Evolutionary conservation across 768 basidiomycete species (phyloP).

Genomic region (Suillus discolor): DNA sequence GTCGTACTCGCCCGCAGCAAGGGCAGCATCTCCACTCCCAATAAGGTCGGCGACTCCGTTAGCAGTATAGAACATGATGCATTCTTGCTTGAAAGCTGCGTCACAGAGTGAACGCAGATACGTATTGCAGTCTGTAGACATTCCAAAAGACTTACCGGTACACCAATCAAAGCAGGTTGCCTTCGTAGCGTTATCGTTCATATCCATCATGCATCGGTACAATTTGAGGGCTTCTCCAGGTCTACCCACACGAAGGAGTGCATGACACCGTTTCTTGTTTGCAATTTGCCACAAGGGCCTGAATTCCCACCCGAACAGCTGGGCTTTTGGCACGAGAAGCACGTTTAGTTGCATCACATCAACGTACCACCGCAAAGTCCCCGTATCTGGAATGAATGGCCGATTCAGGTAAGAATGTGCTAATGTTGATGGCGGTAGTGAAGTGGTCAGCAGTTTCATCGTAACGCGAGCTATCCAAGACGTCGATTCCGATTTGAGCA

Average conservation of each 20-base stretch:
- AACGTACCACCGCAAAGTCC: neutral
- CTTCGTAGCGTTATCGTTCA: neutral
- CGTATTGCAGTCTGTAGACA: no score
- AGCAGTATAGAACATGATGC: neutral
- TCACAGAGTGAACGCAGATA: neutral
- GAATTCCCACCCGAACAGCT: conserved; percentile 3
- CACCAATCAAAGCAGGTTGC: neutral
- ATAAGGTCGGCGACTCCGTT: neutral
- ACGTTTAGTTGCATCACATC: neutral
- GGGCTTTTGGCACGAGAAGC: neutral
- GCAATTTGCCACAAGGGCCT: neutral
- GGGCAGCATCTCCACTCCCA: neutral
- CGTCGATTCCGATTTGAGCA: neutral
- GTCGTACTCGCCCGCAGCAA: conserved; percentile 1
- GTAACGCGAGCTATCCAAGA: neutral
- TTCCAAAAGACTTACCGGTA: neutral
- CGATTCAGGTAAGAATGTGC: neutral
- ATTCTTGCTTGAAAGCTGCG: neutral
- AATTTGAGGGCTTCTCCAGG: neutral
- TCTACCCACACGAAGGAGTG: neutral
- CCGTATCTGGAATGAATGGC: neutral
- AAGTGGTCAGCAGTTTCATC: neutral
- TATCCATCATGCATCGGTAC: neutral
- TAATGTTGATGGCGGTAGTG: neutral
- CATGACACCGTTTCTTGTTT: neutral